Evolutionary conservation across 257 asterid genomes (phyloP), one percentile per base, ranked within the genome.

Genomic region (Plantago ovata): DNA sequence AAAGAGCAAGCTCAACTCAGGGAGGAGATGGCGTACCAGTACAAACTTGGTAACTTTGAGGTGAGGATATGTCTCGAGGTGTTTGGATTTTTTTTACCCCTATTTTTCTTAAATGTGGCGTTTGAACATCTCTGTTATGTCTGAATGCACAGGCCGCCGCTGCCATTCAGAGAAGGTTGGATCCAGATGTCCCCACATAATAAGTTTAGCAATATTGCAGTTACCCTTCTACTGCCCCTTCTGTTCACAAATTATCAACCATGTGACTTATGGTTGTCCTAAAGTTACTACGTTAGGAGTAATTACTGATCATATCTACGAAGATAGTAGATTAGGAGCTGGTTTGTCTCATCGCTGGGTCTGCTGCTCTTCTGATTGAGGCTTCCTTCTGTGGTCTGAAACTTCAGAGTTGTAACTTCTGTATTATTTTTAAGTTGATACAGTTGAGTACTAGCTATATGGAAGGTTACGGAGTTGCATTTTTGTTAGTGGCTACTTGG

Each of bases 21-120:
- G 77, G 97, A 89, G 81, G 97, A 93, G 83, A 93, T 93, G 98
- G 95, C 95, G 28, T 91, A 83, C 62, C 98, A 85, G 54, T 87
- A 83, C 86, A 91, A 91, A 77, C 83, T 87, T 54, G 96, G 98
- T 52, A 91, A 91, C 77, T 75, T 70, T 61, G 96, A 91, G 96
- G 98, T 91, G 65, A 73, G 66, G 36, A 42, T 54, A 44, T 40
- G 13, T 33, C 59, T 51, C 7, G 46, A 32, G 22, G 19, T 38
- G 15, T 38, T 45, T 10, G 58, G 13, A 56, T 38, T 9, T 13
- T 33, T 20, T 44, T 36, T 48, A 38, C 61, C 24, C 62, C 53
- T 36, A 23, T 66, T 3, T 22, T 50, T 11, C 8, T 36, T 23
- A 12, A 50, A n/a, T n/a, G n/a, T n/a, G n/a, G n/a, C n/a, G n/a